Conservation (phyloP, 805 yeast genomes). For the Starmerella riodocensis region DNA sequence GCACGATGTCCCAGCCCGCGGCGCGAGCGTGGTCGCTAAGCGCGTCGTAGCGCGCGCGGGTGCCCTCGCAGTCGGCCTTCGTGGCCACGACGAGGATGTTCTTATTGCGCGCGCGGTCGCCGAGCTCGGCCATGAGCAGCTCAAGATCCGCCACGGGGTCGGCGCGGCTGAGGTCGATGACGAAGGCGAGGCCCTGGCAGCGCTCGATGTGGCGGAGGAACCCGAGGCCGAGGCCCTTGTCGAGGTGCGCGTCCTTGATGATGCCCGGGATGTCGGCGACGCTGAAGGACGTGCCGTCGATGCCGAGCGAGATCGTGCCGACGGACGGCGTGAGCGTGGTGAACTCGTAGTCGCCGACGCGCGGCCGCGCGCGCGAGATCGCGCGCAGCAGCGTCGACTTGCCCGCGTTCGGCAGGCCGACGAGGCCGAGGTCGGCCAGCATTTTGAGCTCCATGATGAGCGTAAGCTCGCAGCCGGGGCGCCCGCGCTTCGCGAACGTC, state of each 20-base stretch:
- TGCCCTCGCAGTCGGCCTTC: conserved; percentile 69
- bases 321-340: conserved; percentile 86
- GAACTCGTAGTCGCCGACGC: conserved; percentile 94
- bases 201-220: conserved; percentile 87
- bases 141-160: conserved; percentile 58
- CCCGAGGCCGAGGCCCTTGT: conserved; percentile 87
- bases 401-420: conserved; percentile 95
- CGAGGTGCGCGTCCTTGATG: conserved; percentile 67
- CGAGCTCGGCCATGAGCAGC: conserved; percentile 56
- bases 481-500: conserved; percentile 69
- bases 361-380: conserved; percentile 77
- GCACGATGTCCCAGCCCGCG: conserved; percentile 54
- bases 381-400: conserved; percentile 79
- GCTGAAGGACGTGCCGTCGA: conserved; percentile 47
- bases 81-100: conserved; percentile 70
- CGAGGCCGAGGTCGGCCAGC: conserved; percentile 85
- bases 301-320: conserved; percentile 65
- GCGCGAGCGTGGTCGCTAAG: conserved; percentile 27
- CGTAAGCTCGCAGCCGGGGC: conserved; percentile 49
- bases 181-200: conserved; percentile 79
- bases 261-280: conserved; percentile 98
- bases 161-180: conserved; percentile 54
- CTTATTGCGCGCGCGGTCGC: conserved; percentile 48
- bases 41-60: conserved; percentile 35
- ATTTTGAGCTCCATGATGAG: conserved; percentile 76